phyloP scores from a whole-genome alignment of 1,139 yeast species.

The Blastobotrys illinoisensis region DNA sequence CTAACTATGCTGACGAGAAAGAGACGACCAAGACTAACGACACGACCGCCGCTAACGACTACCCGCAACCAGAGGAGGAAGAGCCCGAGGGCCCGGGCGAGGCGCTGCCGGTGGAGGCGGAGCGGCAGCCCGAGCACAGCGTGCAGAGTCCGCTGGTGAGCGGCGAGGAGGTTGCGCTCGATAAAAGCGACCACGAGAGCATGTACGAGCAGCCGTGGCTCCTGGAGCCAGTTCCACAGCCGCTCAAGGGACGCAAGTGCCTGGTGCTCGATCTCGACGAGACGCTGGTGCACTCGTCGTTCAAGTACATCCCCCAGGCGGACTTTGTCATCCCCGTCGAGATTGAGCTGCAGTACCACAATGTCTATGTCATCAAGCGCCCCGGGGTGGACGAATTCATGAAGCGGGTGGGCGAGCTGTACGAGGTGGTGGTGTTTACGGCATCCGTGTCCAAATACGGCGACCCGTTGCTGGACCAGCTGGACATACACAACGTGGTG shows the following conservation, averaged over 20 bases:
- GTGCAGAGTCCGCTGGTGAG: constrained; percentile 1
- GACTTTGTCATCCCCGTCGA: constrained; percentile 93
- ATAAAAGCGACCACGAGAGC: background rate
- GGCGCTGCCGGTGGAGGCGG: constrained; percentile 3
- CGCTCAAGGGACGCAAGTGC: constrained; percentile 62
- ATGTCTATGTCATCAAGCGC: constrained; percentile 91
- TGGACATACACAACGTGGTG: constrained; percentile 65
- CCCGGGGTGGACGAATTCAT: constrained; percentile 97
- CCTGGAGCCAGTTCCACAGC: constrained; percentile 47
- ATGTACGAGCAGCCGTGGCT: constrained; percentile 37
- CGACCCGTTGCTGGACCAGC: constrained; percentile 84
- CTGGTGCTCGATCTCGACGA: constrained; percentile 90
- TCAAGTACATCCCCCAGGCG: constrained; percentile 84
- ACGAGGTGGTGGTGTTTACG: constrained; percentile 93
- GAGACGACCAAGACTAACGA: constrained; percentile 3
- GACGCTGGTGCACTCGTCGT: constrained; percentile 92
- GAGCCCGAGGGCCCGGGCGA: too few species aligned
- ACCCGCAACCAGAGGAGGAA: constrained; percentile 1
- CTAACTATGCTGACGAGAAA: background rate
- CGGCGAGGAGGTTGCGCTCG: background rate
- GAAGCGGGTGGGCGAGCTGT: constrained; percentile 73
- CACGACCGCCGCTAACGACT: constrained; percentile 1
- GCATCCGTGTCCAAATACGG: constrained; percentile 95
- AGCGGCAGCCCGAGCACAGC: constrained; percentile 2
- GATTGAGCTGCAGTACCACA: constrained; percentile 86